These are phyloP conservation scores for Colletotrichum acutatum DNA, from an alignment of 2,329 filamentous ascomycete genomes.

Conservation along the genomic window DNA sequence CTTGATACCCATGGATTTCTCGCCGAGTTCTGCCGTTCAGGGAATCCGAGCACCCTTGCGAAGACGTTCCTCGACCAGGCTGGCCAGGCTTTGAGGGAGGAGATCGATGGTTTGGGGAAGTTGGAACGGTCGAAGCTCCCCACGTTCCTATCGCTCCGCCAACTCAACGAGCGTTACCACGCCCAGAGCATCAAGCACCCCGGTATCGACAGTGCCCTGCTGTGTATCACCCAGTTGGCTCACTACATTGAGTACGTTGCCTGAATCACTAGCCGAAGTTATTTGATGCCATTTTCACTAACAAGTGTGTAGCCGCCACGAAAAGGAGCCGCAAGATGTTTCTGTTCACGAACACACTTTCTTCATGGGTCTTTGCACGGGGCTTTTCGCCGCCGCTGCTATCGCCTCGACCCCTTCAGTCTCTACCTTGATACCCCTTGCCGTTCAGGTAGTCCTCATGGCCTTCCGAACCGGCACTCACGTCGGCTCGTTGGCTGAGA, in stretches of 20 bases:
- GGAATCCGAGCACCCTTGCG: conserved; percentile 62
- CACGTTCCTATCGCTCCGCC: conserved; percentile 69
- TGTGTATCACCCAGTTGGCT: conserved; percentile 73
- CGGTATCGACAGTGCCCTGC: conserved; percentile 72
- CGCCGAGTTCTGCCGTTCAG: conserved; percentile 61
- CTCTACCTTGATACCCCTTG: conserved; percentile 70
- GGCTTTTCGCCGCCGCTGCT: conserved; percentile 75
- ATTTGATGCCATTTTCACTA: conserved; percentile 38
- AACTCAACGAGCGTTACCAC: conserved; percentile 74
- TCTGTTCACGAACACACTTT: conserved; percentile 60
- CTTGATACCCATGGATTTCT: conserved; percentile 74
- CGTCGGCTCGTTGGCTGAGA: conserved; percentile 61
- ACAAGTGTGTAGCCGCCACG: conserved; percentile 55
- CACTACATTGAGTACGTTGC: conserved; percentile 74
- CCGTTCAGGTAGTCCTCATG: conserved; percentile 71
- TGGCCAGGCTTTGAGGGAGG: conserved; percentile 67
- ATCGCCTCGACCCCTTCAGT: conserved; percentile 72
- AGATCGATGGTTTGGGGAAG: conserved; percentile 67
- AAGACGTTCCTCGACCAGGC: conserved; percentile 71
- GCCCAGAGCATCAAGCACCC: conserved; percentile 66
- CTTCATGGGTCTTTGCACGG: conserved; percentile 75
- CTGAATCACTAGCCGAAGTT: not conserved
- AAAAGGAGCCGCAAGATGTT: conserved; percentile 66
- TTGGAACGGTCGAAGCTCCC: conserved; percentile 69
- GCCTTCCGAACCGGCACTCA: conserved; percentile 73